These are phyloP conservation scores for Rugonectria rugulosa DNA, from an alignment of 2,329 filamentous ascomycete species.

Conservation along the genomic window DNA sequence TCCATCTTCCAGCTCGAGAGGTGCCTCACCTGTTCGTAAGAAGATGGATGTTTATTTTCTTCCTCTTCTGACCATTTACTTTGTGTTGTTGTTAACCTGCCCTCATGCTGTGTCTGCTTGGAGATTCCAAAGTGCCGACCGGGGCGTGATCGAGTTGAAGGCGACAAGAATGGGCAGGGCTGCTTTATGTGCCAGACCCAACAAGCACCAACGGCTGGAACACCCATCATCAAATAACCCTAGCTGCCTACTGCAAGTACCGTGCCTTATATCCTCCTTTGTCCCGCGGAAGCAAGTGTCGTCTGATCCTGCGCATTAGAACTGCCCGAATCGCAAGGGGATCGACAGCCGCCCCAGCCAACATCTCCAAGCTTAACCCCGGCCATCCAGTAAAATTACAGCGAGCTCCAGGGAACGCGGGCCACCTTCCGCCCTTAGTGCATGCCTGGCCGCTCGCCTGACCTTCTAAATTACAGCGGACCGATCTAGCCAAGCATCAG, in stretches of 20 bases:
- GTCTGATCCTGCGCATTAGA: conserved; percentile 26
- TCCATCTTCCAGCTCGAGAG: no score
- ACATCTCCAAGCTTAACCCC: not conserved
- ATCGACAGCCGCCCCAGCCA: conserved; percentile 2
- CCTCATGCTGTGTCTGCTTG: no score
- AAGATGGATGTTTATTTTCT: no score
- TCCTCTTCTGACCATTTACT: no score
- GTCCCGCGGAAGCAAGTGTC: conserved; percentile 26
- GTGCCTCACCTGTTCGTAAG: no score
- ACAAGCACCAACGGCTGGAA: no score
- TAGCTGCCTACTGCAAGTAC: not conserved
- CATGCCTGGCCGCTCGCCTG: conserved; percentile 4
- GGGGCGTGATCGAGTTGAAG: no score
- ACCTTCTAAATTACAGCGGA: conserved; percentile 6
- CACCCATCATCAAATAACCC: not conserved
- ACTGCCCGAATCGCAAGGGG: conserved; percentile 10
- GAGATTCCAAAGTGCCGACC: no score
- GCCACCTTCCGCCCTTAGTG: conserved; percentile 1
- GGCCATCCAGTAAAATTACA: conserved; percentile 14
- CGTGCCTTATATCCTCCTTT: not conserved
- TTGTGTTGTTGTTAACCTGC: no score
- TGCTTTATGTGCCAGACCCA: no score
- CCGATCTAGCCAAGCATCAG: not conserved
- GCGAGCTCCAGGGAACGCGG: conserved; percentile 3
- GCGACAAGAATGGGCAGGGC: no score